Evolutionary conservation across 192 early-diverging fungal genomes (phyloP).

Genomic region (Radiomyces spectabilis): DNA sequence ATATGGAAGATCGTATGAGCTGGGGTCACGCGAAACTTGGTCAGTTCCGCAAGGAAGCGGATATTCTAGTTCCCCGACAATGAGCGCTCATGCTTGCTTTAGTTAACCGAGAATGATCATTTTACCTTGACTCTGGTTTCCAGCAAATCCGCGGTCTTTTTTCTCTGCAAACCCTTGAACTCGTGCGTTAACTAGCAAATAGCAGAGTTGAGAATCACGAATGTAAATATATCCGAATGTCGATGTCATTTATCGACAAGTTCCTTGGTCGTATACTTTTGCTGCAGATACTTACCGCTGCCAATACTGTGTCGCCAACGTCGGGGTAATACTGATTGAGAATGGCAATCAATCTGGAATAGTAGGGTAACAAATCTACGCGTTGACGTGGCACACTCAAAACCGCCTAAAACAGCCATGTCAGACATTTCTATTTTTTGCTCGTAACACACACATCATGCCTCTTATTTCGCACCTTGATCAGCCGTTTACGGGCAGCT

Average conservation of each 20-base stretch:
- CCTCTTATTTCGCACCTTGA: conserved; percentile 34
- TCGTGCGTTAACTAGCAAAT: conserved; percentile 61
- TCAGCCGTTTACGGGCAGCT: conserved; percentile 62
- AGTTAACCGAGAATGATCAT: neutral
- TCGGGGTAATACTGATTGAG: conserved; percentile 85
- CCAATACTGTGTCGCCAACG: conserved; percentile 64
- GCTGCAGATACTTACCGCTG: conserved; percentile 33
- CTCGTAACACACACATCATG: neutral
- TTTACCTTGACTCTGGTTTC: conserved; percentile 70
- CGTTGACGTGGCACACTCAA: conserved; percentile 73
- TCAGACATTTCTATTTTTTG: neutral
- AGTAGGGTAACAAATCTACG: conserved; percentile 84
- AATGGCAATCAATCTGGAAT: conserved; percentile 82
- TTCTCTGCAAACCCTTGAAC: conserved; percentile 65
- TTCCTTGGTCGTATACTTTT: neutral
- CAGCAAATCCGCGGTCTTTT: conserved; percentile 60
- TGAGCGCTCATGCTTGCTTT: neutral
- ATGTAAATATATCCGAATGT: neutral
- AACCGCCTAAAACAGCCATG: conserved; percentile 36
- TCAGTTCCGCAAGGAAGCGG: conserved; percentile 83
- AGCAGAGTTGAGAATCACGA: conserved; percentile 25
- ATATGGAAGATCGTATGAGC: conserved; percentile 76
- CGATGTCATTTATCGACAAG: too few relatives aligned
- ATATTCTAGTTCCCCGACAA: conserved; percentile 44
- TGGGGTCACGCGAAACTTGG: conserved; percentile 88